These are phyloP conservation scores for Golubevia sp. DNA, from an alignment of 1,284 basidiomycete species.

Conservation along the genomic window DNA sequence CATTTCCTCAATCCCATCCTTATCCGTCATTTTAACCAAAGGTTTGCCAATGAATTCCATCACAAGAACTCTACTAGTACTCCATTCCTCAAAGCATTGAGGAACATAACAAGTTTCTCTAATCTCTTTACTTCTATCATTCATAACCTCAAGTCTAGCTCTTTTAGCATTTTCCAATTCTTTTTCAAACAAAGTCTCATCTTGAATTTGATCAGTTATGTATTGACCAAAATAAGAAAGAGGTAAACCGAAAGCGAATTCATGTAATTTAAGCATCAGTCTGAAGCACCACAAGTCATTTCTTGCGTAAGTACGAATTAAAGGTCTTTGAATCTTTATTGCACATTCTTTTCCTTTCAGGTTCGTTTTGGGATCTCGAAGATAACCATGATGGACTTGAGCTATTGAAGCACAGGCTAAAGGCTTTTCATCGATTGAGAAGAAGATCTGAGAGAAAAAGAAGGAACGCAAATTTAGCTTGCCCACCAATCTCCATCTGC, in stretches of 20 bases:
- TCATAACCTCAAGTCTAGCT: slow-evolving; percentile 31
- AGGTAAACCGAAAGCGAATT: slow-evolving; percentile 44
- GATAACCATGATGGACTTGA: slow-evolving; percentile 28
- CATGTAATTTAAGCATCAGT: slow-evolving; percentile 39
- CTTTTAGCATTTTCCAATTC: slow-evolving; percentile 34
- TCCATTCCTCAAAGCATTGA: slow-evolving; percentile 24
- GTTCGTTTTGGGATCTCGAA: slow-evolving; percentile 13
- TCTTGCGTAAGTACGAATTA: slow-evolving; percentile 42
- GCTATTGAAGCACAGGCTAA: slow-evolving; percentile 46
- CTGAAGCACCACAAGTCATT: slow-evolving; percentile 46
- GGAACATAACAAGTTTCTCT: slow-evolving; percentile 45
- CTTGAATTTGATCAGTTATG: slow-evolving; percentile 39
- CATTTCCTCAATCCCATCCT: slow-evolving; percentile 30
- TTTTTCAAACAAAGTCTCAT: slow-evolving; percentile 37
- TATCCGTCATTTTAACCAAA: slow-evolving; percentile 36
- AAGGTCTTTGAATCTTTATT: slow-evolving; percentile 49
- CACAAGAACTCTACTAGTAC: slow-evolving; percentile 30
- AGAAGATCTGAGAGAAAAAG: slow-evolving; percentile 16
- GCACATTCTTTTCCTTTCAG: slow-evolving; percentile 38
- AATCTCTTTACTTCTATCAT: slow-evolving; percentile 27
- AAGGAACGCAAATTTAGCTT: neutral
- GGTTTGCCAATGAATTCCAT: slow-evolving; percentile 48
- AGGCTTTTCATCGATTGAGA: slow-evolving; percentile 29
- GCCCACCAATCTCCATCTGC: too few relatives aligned
- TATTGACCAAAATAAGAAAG: slow-evolving; percentile 37